Base-by-base conservation (phyloP, 495 filamentous ascomycete species). In the Neurospora terricola region DNA sequence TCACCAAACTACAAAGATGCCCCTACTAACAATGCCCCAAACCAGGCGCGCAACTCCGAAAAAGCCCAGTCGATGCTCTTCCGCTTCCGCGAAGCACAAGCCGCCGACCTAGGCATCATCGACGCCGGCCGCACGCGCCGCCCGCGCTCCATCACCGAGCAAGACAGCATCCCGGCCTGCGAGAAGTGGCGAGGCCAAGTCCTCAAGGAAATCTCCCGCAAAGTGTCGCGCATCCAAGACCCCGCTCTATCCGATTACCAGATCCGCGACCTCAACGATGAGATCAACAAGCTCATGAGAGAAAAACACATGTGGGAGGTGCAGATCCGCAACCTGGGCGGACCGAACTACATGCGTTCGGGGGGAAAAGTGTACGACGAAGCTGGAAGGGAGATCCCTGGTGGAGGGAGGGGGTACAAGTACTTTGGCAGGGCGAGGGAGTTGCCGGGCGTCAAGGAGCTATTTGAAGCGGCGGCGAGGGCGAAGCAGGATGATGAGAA, bases 21-120 rank as follows among this genome's bases (percentile, higher is more conserved):
- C 30, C 30, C 4, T 34, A 40, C 71, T 74, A 70, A 76, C 75
- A 42, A n/a, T 71, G 14, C 3, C 71, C 40, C 68, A 18, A 10
- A 43, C 43, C 71, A 87, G 87, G 87, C 87, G 76, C 87, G 87
- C 45, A 99, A 99, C 82, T 93, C 92, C 38, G 95, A 98, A 88
- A 98, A 98, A 85, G 96, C 96, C 73, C 96, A 99, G 83, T 98
- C 95, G 30, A 99, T 99, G 96, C 96, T 99, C 82, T 99, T 97
- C 86, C 96, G 96, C 86, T 99, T 99, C 88, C 93, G 96, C 81
- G 96, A 97, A 79, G 91, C 94, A 78, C 96, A 98, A 86, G 96
- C 96, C 71, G 94, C 95, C 72, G 94, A 97, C 81, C 86, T 97
- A 42, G 96, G 96, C 78, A 98, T 98, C 77, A 93, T 98, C 83